These are phyloP conservation scores for Fusarium graminum DNA, from an alignment of 2,329 filamentous ascomycete species.

Conservation along the genomic window DNA sequence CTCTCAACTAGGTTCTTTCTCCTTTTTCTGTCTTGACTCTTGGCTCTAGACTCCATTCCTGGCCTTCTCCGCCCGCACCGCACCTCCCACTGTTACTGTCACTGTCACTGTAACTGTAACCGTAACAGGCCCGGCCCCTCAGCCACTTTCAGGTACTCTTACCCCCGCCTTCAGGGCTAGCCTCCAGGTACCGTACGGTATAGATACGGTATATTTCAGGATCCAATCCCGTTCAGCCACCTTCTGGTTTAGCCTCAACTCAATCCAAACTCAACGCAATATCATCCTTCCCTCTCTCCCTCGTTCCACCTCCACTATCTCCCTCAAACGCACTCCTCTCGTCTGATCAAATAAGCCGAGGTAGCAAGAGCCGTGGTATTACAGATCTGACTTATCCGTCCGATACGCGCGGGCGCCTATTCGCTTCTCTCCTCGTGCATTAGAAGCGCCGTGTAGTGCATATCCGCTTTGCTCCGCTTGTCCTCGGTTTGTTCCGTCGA, in stretches of 20 bases:
- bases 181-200: constrained; percentile 21
- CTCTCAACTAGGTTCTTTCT: background rate
- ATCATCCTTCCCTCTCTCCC: constrained; percentile 7
- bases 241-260: constrained; percentile 34
- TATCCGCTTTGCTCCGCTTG: constrained; percentile 27
- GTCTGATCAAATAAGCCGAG: background rate
- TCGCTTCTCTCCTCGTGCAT: constrained; percentile 29
- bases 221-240: constrained; percentile 36
- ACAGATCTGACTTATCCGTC: constrained; percentile 9
- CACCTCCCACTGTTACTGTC: background rate
- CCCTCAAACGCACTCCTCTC: background rate
- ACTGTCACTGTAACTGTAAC: constrained; percentile 16
- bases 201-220: constrained; percentile 39
- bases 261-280: constrained; percentile 9
- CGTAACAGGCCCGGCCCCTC: constrained; percentile 7
- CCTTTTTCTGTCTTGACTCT: background rate
- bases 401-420: constrained; percentile 37
- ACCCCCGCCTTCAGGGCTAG: constrained; percentile 23
- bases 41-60: background rate
- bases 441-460: constrained; percentile 27
- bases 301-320: background rate
- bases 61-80: background rate
- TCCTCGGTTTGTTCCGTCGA: constrained; percentile 26
- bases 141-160: constrained; percentile 35
- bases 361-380: constrained; percentile 9